phyloP scores from a whole-genome alignment of 371 early-diverging fungal species.

The Dichotomocladium elegans region DNA sequence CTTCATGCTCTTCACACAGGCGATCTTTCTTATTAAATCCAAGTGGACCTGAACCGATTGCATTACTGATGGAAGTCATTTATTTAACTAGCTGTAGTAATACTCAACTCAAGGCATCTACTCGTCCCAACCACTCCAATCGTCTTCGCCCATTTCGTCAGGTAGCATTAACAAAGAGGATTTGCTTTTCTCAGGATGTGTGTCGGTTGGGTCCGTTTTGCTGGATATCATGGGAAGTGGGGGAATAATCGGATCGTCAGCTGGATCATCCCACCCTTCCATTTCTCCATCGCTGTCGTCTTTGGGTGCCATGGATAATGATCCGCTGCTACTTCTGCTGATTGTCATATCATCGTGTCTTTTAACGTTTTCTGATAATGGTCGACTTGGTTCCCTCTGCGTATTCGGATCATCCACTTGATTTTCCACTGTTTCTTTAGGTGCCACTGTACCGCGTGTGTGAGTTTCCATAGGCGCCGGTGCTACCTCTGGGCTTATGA shows the following conservation, averaged over 20 bases:
- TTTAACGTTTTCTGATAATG: too few relatives aligned
- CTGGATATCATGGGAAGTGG: not conserved
- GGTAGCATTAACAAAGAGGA: not conserved
- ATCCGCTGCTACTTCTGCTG: too few relatives aligned
- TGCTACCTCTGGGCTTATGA: not conserved
- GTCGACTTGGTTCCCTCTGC: not conserved
- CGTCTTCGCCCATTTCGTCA: not conserved
- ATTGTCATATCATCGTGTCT: too few relatives aligned
- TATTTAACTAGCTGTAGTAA: too few relatives aligned
- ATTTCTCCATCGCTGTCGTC: not conserved
- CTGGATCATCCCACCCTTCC: not conserved
- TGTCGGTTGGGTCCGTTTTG: not conserved
- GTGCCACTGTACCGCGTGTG: too few relatives aligned
- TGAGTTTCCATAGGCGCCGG: not conserved
- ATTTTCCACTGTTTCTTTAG: not conserved
- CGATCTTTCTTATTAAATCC: too few relatives aligned
- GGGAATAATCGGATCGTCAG: not conserved
- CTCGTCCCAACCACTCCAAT: constrained; percentile 1
- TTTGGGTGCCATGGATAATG: not conserved
- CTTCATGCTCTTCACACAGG: too few relatives aligned
- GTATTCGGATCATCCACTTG: not conserved
- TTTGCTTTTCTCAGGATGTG: not conserved
- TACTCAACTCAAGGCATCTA: too few relatives aligned
- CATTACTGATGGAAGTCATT: too few relatives aligned
- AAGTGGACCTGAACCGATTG: too few relatives aligned